Evolutionary conservation across 148 eudicot species (phyloP).

Genomic region (Chenopodium berlandieri): DNA sequence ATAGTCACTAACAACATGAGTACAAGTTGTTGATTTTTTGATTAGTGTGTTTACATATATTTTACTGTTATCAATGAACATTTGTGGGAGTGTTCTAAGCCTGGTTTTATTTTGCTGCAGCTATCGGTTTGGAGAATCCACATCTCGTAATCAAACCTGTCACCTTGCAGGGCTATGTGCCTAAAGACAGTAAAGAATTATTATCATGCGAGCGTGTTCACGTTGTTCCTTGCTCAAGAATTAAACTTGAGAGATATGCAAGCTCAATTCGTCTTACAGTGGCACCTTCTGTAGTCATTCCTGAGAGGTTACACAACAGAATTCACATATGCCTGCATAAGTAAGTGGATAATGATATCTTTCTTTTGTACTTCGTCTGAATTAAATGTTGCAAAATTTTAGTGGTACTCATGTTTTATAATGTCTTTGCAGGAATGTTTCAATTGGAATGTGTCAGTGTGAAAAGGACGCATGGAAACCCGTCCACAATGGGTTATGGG

Average conservation of each 20-base stretch:
- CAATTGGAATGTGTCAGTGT: conserved; percentile 75
- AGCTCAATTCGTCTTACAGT: conserved; percentile 53
- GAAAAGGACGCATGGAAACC: conserved; percentile 71
- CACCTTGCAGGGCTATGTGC: conserved; percentile 31
- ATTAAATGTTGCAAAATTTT: not conserved
- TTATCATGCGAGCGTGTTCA: conserved; percentile 63
- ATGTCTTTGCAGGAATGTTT: conserved; percentile 61
- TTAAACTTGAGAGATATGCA: conserved; percentile 64
- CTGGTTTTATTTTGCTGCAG: conserved; percentile 38
- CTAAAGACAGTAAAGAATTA: conserved; percentile 51
- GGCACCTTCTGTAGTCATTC: conserved; percentile 80
- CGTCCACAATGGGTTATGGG: conserved; percentile 69
- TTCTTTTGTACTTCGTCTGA: not conserved
- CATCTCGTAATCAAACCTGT: conserved; percentile 50
- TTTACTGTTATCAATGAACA: not conserved
- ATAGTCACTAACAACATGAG: too few species aligned
- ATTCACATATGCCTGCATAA: conserved; percentile 80
- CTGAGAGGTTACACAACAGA: conserved; percentile 63
- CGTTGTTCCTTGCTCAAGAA: conserved; percentile 65
- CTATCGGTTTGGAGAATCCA: conserved; percentile 57
- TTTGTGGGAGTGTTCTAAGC: not conserved
- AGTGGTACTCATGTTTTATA: conserved; percentile 1
- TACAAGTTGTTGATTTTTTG: not conserved
- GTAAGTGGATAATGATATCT: conserved; percentile 38
- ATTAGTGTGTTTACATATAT: not conserved